These are phyloP conservation scores for Neofusicoccum sp. DNA, from an alignment of 2,329 filamentous ascomycete species.

Conservation along the genomic window DNA sequence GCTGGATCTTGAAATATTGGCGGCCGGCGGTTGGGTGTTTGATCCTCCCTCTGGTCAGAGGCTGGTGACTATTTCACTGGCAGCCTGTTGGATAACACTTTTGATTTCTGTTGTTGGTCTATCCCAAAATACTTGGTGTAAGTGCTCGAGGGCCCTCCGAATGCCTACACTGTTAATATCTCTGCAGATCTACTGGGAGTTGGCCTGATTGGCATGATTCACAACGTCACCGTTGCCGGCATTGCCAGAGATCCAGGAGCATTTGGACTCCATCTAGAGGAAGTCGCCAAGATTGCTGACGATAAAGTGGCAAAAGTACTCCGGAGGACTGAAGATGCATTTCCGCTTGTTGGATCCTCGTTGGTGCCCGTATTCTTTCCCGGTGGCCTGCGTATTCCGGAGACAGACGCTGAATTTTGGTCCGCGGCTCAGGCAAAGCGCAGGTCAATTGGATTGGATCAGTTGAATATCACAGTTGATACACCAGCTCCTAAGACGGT, in stretches of 20 bases:
- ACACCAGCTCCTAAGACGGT: no score
- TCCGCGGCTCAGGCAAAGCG: no score
- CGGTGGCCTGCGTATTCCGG: neutral
- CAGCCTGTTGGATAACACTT: neutral
- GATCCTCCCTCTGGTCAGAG: neutral
- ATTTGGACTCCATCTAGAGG: neutral
- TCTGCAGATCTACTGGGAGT: neutral
- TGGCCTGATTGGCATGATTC: neutral
- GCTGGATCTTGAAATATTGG: neutral
- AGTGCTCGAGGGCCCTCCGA: neutral
- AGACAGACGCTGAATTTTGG: neutral
- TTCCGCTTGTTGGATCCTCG: neutral
- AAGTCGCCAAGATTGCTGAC: neutral
- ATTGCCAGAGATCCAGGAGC: neutral
- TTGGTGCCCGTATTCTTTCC: neutral
- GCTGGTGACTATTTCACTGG: neutral
- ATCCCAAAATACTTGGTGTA: neutral
- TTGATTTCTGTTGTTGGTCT: neutral
- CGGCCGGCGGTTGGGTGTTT: neutral
- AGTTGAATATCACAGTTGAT: no score
- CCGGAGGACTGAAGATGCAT: neutral
- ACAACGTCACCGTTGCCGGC: neutral
- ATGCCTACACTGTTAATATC: no score
- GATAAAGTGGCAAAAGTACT: neutral
- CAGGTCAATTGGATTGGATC: no score